Base-by-base conservation (phyloP, 441 rosid species). In the Euphorbia schlechtendalii region DNA sequence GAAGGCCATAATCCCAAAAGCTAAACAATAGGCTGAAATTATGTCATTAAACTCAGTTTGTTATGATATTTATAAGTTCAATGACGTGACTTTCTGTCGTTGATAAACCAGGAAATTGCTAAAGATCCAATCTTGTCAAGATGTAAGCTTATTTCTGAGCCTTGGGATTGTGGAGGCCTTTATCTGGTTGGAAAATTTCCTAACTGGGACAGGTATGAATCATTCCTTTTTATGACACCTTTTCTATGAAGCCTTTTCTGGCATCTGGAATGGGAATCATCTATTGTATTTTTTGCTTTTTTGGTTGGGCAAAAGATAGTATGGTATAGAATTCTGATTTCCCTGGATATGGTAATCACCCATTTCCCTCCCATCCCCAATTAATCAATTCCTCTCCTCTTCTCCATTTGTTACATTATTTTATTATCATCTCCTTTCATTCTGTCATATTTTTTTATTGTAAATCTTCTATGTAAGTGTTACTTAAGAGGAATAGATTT, bases 81-180 rank as follows among this genome's bases (percentile, higher is more conserved):
- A 45, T 36, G 57, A 61, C 41, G 61, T 32, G 56, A 71, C 51
- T 67, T 59, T 18, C 46, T 55, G 36, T 66, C 62, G 65, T 69
- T 68, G 54, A 60, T 68, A 70, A 48, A 64, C 65, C 84, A 94
- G 97, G 97, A 87, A 41, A 94, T 89, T 70, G 88, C 96, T 66
- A 89, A 89, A 79, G 97, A 89, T 72, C 81, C 83, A 41, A 67
- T 72, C 64, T 76, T 94, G 56, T 87, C 97, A 56, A 81, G 90
- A 81, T 90, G 96, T 79, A 94, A 90, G 81, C 81, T 94, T 62
- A 90, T 90, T 77, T 80, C 97, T 22, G 97, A 94, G 79, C 99
- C 97, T 73, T 94, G 97, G 97, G 96, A 90, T 73, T 94, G 97
- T 82, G 92, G 90, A 62, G 97, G 96, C 63, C 85, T 94, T 72